Evolutionary conservation across 2,329 filamentous ascomycete genomes (phyloP).

Genomic region (Phaeophleospora eucalypticola): DNA sequence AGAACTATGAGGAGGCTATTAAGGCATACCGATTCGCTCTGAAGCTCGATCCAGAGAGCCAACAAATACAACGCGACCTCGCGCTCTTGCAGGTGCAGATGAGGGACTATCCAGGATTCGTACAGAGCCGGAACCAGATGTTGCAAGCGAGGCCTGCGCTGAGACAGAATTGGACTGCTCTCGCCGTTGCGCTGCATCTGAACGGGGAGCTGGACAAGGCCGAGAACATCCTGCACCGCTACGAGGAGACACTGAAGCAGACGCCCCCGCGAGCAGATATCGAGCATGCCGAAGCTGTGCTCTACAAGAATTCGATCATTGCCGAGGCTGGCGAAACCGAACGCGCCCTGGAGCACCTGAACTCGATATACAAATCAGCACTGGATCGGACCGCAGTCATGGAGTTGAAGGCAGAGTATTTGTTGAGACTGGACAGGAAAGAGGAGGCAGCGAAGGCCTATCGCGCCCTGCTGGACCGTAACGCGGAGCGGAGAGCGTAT

Average conservation of each 20-base stretch:
- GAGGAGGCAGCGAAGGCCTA: constrained; percentile 81
- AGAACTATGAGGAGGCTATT: constrained; percentile 98
- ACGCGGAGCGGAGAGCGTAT: constrained; percentile 81
- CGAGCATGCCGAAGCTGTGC: constrained; percentile 86
- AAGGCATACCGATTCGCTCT: constrained; percentile 98
- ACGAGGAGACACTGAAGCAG: constrained; percentile 86
- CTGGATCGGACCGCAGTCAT: constrained; percentile 80
- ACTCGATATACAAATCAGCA: constrained; percentile 69
- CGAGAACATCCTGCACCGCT: constrained; percentile 85
- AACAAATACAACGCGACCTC: constrained; percentile 89
- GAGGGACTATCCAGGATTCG: constrained; percentile 89
- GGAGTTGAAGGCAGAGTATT: constrained; percentile 81
- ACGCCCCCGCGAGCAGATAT: constrained; percentile 73
- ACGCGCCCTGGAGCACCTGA: constrained; percentile 80
- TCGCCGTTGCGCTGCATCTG: constrained; percentile 89
- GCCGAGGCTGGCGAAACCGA: constrained; percentile 81
- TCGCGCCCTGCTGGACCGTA: constrained; percentile 74
- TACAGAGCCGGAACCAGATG: constrained; percentile 84
- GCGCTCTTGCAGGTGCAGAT: constrained; percentile 93
- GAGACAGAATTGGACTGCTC: constrained; percentile 94
- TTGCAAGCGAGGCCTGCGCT: constrained; percentile 75
- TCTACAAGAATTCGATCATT: constrained; percentile 96
- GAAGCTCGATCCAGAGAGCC: constrained; percentile 85
- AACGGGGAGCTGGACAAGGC: constrained; percentile 80
- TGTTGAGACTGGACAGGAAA: constrained; percentile 70